Evolutionary conservation across 371 early-diverging fungal genomes (phyloP), one percentile per base, ranked within the genome.

Genomic region (Actinomortierella wolfii): DNA sequence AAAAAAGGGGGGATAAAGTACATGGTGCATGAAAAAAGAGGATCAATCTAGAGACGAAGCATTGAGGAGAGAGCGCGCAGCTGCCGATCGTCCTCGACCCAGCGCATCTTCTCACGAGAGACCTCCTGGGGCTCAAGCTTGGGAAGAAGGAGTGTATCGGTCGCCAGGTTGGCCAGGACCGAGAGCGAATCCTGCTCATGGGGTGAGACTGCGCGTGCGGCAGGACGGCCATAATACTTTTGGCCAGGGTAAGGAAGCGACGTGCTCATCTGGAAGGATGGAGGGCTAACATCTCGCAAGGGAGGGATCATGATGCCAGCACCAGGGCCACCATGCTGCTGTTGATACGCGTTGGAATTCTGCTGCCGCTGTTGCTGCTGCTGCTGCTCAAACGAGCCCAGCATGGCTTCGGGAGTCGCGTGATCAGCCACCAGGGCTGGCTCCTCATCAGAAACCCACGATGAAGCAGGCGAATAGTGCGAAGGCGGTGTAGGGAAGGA

Each of bases 11-110:
- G 29, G 17, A 47, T 47, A 47, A 11, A 47, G 21, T 47, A 47
- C 47, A 47, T 47, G 21, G 24, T 47, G 45, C 47, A 47, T 47
- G 47, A 20, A 20, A 8, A 18, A 5, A 45, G 17, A 45, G 17
- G 18, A 20, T 15, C 18, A 20, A 6, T 44, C 71, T 68, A 79
- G 25, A 81, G 76, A 9, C 67, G 67, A 13, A 81, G 51, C 59
- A 66, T 68, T 9, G 68, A 67, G 21, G 68, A 63, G 42, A 81
- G 57, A 2, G 80, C 82, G 26, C 68, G 70, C n/a, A 82, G 49
- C 48, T 82, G 82, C 40, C 82, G 57, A 18, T 76, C 62, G 50
- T 82, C 82, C 61, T 82, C 82, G 11, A 79, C 73, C 56, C 69
- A 76, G 14, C 79, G 78, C 39, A 76, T 60, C 28, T 68, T 59